Percentiles rank a stretch among this genome's conserved stretches.
phyloP scores from a whole-genome alignment of 139 green algal genomes.

The Haematococcus lacustris region DNA sequence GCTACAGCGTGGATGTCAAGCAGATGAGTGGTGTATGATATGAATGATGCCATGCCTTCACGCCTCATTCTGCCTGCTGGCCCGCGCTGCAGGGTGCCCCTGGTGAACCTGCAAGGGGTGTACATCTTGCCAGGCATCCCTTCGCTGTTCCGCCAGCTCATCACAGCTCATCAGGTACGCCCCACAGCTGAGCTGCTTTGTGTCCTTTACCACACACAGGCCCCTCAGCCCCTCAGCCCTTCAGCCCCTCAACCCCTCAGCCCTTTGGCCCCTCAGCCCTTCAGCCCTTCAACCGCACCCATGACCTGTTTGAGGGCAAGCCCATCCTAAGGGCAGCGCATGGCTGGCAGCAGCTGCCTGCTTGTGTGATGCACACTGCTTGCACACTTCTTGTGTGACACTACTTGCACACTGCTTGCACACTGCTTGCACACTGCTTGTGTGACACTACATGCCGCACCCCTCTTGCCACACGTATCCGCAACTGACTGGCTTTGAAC shows the following conservation, averaged over 20 bases:
- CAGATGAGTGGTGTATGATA: too few relatives aligned
- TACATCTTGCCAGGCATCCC: constrained; percentile 74
- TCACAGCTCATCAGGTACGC: constrained; percentile 41
- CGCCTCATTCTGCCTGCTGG: neutral
- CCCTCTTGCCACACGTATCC: too few relatives aligned
- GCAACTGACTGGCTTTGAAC: too few relatives aligned
- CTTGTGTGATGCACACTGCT: neutral
- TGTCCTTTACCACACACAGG: neutral
- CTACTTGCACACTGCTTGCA: too few relatives aligned
- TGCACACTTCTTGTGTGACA: too few relatives aligned
- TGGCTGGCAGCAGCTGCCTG: neutral
- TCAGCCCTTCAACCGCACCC: neutral
- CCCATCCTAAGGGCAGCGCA: neutral
- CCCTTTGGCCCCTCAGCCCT: neutral
- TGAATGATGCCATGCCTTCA: too few relatives aligned
- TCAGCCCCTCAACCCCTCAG: neutral
- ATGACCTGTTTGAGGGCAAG: neutral
- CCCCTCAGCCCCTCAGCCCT: neutral
- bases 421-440: too few relatives aligned
- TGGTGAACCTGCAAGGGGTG: constrained; percentile 48
- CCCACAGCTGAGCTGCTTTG: neutral
- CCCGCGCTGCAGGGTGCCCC: constrained; percentile 42
- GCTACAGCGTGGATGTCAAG: too few relatives aligned
- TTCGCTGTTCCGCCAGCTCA: constrained; percentile 61
- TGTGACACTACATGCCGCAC: too few relatives aligned